Evolutionary conservation across 2,329 filamentous ascomycete species (phyloP).

Genomic region (Xylariaceae sp.): DNA sequence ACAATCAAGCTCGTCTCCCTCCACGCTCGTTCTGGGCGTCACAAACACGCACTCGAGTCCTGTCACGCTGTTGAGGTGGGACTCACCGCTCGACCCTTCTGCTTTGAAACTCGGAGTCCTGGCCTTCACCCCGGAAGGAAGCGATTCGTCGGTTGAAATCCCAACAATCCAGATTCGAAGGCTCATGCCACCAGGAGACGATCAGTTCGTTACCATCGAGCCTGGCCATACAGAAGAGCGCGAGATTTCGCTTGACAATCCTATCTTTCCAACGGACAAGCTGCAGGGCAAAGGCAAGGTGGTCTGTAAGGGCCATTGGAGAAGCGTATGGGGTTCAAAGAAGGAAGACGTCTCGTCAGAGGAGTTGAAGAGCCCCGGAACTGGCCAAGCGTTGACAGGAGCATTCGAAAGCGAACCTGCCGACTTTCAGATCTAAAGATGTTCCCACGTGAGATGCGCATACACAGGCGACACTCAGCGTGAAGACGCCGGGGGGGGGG

Average conservation of each 20-base stretch:
- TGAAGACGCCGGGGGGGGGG: no score
- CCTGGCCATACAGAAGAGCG: constrained; percentile 34
- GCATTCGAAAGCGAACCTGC: constrained; percentile 24
- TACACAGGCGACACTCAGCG: no score
- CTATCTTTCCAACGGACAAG: constrained; percentile 32
- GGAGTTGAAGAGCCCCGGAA: constrained; percentile 19
- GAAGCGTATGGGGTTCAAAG: constrained; percentile 32
- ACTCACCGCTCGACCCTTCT: constrained; percentile 42
- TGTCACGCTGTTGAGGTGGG: constrained; percentile 41
- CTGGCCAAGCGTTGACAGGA: constrained; percentile 21
- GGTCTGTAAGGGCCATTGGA: constrained; percentile 37
- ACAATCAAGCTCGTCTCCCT: constrained; percentile 26
- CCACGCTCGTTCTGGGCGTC: constrained; percentile 35
- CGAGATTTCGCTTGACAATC: constrained; percentile 35
- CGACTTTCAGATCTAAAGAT: constrained; percentile 20
- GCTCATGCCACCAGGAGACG: constrained; percentile 37
- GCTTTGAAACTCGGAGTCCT: constrained; percentile 41
- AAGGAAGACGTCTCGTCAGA: constrained; percentile 20
- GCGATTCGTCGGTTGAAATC: constrained; percentile 33
- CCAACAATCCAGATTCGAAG: constrained; percentile 36
- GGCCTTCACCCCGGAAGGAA: constrained; percentile 34
- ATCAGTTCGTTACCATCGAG: constrained; percentile 37
- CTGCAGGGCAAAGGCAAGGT: constrained; percentile 32
- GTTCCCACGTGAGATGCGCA: no score
- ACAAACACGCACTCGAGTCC: constrained; percentile 37